Percentiles rank a stretch among this genome's conserved stretches.
Evolutionary conservation across 768 basidiomycete genomes (phyloP).

Genomic region (Lentinula detonsa): DNA sequence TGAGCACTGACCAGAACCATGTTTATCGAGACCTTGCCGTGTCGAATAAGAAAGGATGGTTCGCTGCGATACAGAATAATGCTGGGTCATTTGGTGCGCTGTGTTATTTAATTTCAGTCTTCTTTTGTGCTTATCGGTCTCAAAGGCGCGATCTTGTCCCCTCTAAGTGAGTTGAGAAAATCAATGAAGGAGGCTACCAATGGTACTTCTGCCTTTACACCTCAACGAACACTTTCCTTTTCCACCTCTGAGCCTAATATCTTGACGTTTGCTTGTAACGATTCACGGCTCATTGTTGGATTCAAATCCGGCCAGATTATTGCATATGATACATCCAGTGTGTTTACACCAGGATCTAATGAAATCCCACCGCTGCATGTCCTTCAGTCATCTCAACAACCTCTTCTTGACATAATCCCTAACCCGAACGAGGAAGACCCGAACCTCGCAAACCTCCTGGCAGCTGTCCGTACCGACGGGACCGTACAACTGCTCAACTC

Average conservation of each 20-base stretch:
- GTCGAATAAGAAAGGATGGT: conserved; percentile 61
- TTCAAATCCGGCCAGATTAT: conserved; percentile 53
- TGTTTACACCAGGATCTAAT: conserved; percentile 41
- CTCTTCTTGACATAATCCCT: conserved; percentile 49
- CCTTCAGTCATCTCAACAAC: conserved; percentile 36
- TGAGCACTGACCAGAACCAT: conserved; percentile 34
- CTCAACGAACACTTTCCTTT: conserved; percentile 45
- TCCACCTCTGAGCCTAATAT: conserved; percentile 42
- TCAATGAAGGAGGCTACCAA: conserved; percentile 40
- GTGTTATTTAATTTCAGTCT: not conserved
- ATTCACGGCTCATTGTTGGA: conserved; percentile 54
- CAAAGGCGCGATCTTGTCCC: conserved; percentile 56
- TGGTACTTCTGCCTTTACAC: conserved; percentile 35
- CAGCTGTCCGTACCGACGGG: conserved; percentile 42
- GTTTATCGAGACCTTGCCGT: conserved; percentile 52
- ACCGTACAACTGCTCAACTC: conserved; percentile 59
- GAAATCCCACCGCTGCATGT: conserved; percentile 42
- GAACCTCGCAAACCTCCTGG: conserved; percentile 50
- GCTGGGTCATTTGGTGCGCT: conserved; percentile 31
- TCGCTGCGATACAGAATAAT: conserved; percentile 49
- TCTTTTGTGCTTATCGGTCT: not conserved
- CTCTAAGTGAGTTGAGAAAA: conserved; percentile 54
- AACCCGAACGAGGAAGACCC: conserved; percentile 53
- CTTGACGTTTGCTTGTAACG: conserved; percentile 52
- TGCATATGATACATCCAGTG: conserved; percentile 48